Evolutionary conservation across 495 filamentous ascomycete genomes (phyloP).

Genomic region (Bombardia bombarda): DNA sequence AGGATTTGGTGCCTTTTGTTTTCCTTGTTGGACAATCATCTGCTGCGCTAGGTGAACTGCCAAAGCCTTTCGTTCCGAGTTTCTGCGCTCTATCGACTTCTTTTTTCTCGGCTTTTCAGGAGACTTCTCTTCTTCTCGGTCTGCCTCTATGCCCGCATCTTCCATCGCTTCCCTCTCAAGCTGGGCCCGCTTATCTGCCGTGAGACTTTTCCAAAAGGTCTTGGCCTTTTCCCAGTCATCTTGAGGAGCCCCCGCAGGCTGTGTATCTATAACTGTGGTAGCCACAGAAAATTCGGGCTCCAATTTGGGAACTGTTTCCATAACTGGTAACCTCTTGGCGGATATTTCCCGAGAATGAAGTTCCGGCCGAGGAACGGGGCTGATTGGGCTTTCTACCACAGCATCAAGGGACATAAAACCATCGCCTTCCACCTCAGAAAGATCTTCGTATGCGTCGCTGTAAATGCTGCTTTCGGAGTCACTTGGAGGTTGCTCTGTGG

Average conservation of each 20-base stretch:
- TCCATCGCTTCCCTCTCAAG: constrained; percentile 47
- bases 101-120: constrained; percentile 31
- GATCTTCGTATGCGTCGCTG: constrained; percentile 80
- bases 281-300: constrained; percentile 6
- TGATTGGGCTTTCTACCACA: constrained; percentile 56
- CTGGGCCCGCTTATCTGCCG: constrained; percentile 45
- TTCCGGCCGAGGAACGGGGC: constrained; percentile 2
- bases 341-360: no score
- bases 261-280: constrained; percentile 10
- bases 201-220: constrained; percentile 57
- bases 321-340: constrained; percentile 4
- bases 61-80: constrained; percentile 20
- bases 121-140: constrained; percentile 29
- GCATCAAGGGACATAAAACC: constrained; percentile 82
- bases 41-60: constrained; percentile 21
- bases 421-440: constrained; percentile 57
- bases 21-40: constrained; percentile 13
- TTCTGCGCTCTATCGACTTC: constrained; percentile 24
- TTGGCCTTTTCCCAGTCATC: constrained; percentile 56
- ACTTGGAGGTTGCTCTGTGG: constrained; percentile 12
- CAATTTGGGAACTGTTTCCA: constrained; percentile 1
- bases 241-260: constrained; percentile 7
- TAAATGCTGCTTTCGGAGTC: constrained; percentile 57
- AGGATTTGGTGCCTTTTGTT: constrained; percentile 7
- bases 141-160: constrained; percentile 37